These are phyloP conservation scores for Hanseniaspora uvarum DNA, from an alignment of 1,139 yeast species.

Conservation along the genomic window DNA sequence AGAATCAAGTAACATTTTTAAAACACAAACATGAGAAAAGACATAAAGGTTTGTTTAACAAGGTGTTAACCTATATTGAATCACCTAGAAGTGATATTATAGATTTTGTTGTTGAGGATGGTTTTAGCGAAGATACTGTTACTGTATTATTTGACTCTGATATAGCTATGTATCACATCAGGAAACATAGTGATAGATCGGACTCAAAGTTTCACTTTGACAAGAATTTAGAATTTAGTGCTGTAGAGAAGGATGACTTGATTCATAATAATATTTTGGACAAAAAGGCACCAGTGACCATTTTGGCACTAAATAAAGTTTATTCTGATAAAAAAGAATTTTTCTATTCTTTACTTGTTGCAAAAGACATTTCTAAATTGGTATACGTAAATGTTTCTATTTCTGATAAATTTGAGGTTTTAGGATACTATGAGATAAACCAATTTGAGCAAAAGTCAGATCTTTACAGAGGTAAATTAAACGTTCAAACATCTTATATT, in stretches of 20 bases:
- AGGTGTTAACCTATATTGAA: neutral
- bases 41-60: neutral
- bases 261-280: constrained; percentile 5
- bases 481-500: constrained; percentile 2
- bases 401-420: neutral
- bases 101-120: constrained; percentile 14
- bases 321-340: neutral
- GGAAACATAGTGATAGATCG: neutral
- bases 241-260: neutral
- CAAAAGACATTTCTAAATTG: neutral
- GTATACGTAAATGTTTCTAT: neutral
- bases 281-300: neutral
- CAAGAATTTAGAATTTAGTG: neutral
- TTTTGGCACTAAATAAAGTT: neutral
- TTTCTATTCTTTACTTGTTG: constrained; percentile 1
- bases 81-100: constrained; percentile 5
- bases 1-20: neutral
- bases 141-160: constrained; percentile 10
- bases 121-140: neutral
- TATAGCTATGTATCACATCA: neutral
- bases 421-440: neutral
- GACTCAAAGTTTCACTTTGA: neutral
- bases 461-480: neutral
- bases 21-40: neutral
- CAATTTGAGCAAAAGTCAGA: neutral